Conservation (phyloP, 1,139 yeast species). For the Debaryomyces fabryi region DNA sequence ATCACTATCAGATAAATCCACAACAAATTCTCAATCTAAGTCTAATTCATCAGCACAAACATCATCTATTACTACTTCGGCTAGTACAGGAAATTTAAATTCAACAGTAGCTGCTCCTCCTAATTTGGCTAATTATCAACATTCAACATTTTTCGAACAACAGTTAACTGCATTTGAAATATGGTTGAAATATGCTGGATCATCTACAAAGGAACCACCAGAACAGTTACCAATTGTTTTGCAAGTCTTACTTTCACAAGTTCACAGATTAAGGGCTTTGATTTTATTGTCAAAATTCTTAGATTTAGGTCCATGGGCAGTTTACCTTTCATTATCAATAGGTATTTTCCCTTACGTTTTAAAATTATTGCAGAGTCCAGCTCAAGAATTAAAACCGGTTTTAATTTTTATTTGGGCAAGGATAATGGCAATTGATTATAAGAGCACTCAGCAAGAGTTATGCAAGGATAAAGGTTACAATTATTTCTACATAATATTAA, state of each 20-base stretch:
- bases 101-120: conserved; percentile 20
- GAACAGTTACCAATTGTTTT: conserved; percentile 93
- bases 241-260: conserved; percentile 91
- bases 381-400: conserved; percentile 93
- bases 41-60: conserved; percentile 1
- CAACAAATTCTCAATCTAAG: conserved; percentile 18
- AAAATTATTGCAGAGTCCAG: conserved; percentile 89
- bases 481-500: conserved; percentile 78
- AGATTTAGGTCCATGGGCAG: conserved; percentile 98
- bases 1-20: conserved; percentile 22
- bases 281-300: conserved; percentile 81
- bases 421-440: conserved; percentile 92
- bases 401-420: conserved; percentile 97
- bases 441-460: conserved; percentile 87
- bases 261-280: conserved; percentile 87
- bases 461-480: conserved; percentile 89
- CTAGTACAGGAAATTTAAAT: conserved; percentile 6
- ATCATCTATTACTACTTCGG: conserved; percentile 1
- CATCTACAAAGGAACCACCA: conserved; percentile 83
- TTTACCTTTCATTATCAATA: conserved; percentile 84
- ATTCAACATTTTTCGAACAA: conserved; percentile 92
- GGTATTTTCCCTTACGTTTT: conserved; percentile 96
- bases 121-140: conserved; percentile 60
- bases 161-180: conserved; percentile 94
- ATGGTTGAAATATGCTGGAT: conserved; percentile 87